These are phyloP conservation scores for Mycena chlorophos DNA, from an alignment of 768 basidiomycete genomes.

Conservation along the genomic window DNA sequence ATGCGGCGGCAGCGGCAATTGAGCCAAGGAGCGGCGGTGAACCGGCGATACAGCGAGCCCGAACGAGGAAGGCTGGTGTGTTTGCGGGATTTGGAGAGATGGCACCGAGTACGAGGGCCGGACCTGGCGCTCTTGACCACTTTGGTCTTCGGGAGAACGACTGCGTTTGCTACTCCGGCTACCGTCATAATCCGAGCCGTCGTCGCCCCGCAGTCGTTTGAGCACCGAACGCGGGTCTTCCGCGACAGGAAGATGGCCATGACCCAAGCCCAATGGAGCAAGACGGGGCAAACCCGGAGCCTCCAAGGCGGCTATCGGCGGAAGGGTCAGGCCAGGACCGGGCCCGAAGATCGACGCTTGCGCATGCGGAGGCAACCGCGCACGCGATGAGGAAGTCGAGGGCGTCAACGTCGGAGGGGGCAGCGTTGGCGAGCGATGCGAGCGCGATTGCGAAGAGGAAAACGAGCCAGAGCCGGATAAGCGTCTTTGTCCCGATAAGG, in stretches of 20 bases:
- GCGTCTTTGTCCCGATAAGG: slow-evolving; percentile 6
- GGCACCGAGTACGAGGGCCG: slow-evolving; percentile 22
- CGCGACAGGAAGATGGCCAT: slow-evolving; percentile 33
- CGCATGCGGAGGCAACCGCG: slow-evolving; percentile 31
- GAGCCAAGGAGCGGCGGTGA: slow-evolving; percentile 27
- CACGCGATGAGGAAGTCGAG: not conserved
- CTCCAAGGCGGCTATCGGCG: slow-evolving; percentile 70
- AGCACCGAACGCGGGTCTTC: slow-evolving; percentile 68
- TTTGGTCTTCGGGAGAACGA: not conserved
- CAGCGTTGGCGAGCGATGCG: slow-evolving; percentile 41
- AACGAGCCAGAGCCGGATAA: slow-evolving; percentile 27
- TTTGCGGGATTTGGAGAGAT: slow-evolving; percentile 8
- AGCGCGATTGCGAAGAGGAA: slow-evolving; percentile 32
- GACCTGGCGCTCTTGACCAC: not conserved
- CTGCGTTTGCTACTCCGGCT: not conserved
- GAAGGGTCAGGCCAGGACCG: slow-evolving; percentile 53
- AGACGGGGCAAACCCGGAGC: too few species aligned
- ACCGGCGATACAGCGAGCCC: slow-evolving; percentile 17
- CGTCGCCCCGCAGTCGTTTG: slow-evolving; percentile 59
- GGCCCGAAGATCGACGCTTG: slow-evolving; percentile 25
- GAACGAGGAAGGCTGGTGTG: not conserved
- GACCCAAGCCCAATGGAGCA: too few species aligned
- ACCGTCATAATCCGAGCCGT: slow-evolving; percentile 34
- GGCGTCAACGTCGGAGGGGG: not conserved
- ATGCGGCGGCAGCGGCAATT: slow-evolving; percentile 10